phyloP scores from a whole-genome alignment of 2,329 filamentous ascomycete genomes.

The Venturia oleaginea region DNA sequence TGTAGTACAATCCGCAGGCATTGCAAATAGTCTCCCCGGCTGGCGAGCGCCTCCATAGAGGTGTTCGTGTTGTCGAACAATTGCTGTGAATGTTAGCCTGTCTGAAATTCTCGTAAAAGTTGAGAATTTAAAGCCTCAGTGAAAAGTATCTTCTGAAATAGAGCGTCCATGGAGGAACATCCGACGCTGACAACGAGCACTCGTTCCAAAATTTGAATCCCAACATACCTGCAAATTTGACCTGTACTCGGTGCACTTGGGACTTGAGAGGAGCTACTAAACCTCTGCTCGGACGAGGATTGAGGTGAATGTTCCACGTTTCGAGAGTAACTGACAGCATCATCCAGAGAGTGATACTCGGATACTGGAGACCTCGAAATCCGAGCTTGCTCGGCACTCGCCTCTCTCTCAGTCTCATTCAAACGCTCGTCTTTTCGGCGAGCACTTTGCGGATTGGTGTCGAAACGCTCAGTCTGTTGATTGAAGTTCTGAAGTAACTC shows the following conservation, averaged over 20 bases:
- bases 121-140: not conserved
- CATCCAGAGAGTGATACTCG: conserved; percentile 32
- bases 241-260: conserved; percentile 40
- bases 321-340: conserved; percentile 24
- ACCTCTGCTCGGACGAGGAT: conserved; percentile 16
- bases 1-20: conserved; percentile 89
- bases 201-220: not conserved
- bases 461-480: not conserved
- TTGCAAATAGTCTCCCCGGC: conserved; percentile 95
- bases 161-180: not conserved
- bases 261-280: conserved; percentile 16
- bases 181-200: not conserved
- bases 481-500: conserved; percentile 9
- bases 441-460: not conserved
- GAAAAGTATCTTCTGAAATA: not conserved
- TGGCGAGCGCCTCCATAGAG: conserved; percentile 87
- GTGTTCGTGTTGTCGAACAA: conserved; percentile 87
- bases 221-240: conserved; percentile 61
- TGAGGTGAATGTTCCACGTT: not conserved
- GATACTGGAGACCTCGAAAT: conserved; percentile 20
- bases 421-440: not conserved
- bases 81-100: conserved; percentile 51
- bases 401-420: not conserved
- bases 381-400: not conserved
- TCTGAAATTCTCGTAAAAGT: not conserved